These are phyloP conservation scores for Aspergillus neoniger DNA, from an alignment of 2,329 filamentous ascomycete genomes.

Conservation along the genomic window DNA sequence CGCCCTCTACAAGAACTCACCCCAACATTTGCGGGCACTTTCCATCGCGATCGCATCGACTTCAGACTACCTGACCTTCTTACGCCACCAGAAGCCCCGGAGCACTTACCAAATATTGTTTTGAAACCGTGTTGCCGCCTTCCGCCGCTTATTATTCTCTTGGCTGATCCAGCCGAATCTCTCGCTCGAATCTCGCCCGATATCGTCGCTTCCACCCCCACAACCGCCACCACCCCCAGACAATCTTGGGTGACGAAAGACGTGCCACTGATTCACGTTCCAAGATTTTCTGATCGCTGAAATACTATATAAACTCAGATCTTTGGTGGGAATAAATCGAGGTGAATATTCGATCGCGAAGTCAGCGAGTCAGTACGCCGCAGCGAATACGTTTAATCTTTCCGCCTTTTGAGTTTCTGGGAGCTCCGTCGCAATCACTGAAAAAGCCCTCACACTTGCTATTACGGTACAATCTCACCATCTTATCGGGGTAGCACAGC, in stretches of 20 bases:
- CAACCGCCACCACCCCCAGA: constrained; percentile 25
- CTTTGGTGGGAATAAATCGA: background rate
- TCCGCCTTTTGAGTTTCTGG: constrained; percentile 2
- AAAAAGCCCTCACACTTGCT: background rate
- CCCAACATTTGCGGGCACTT: constrained; percentile 17
- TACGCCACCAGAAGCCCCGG: constrained; percentile 20
- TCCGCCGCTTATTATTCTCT: constrained; percentile 9
- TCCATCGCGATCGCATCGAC: constrained; percentile 22
- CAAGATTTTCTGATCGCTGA: background rate
- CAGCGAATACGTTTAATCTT: constrained; percentile 1
- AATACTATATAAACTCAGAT: background rate
- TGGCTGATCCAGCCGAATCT: constrained; percentile 18
- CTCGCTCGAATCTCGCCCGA: constrained; percentile 24
- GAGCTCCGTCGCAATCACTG: constrained; percentile 1
- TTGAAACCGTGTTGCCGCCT: constrained; percentile 10
- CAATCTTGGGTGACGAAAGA: constrained; percentile 14
- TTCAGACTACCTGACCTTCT: constrained; percentile 19
- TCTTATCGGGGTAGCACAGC: background rate
- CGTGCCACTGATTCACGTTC: background rate
- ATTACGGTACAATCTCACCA: background rate
- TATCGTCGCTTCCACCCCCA: constrained; percentile 18
- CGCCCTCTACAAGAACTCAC: constrained; percentile 6
- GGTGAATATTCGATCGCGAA: background rate
- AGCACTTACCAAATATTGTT: constrained; percentile 12
- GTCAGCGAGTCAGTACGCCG: background rate